A percentile compares a stretch with the other conserved stretches of the same genome.
phyloP scores from a whole-genome alignment of 2,329 filamentous ascomycete genomes.

The Colletotrichum horii region DNA sequence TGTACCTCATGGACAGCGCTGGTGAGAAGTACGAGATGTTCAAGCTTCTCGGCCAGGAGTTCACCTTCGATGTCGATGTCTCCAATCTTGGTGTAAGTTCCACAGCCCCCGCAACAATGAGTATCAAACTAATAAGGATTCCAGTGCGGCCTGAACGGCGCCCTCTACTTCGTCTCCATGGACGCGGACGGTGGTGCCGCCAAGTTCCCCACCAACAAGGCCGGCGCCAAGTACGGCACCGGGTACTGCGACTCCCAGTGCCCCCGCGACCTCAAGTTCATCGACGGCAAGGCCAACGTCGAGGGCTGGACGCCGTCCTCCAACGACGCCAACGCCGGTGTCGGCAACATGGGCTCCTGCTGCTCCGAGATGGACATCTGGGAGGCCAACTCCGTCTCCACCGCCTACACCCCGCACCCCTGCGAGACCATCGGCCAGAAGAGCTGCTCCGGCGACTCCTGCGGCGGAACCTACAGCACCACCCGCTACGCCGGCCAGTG shows the following conservation, averaged over 20 bases:
- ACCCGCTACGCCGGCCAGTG: slow-evolving; percentile 67
- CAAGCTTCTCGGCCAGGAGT: slow-evolving; percentile 62
- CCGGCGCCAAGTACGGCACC: slow-evolving; percentile 64
- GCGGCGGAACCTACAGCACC: slow-evolving; percentile 57
- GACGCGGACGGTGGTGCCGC: slow-evolving; percentile 59
- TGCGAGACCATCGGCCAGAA: slow-evolving; percentile 57
- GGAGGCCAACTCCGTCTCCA: slow-evolving; percentile 70
- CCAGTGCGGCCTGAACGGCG: slow-evolving; percentile 74
- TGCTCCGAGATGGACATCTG: slow-evolving; percentile 69
- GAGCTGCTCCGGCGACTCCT: slow-evolving; percentile 55
- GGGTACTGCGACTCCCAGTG: slow-evolving; percentile 60
- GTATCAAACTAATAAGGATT: background rate
- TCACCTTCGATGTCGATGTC: slow-evolving; percentile 76
- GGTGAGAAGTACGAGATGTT: slow-evolving; percentile 58
- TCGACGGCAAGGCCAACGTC: slow-evolving; percentile 60
- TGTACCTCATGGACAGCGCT: slow-evolving; percentile 68
- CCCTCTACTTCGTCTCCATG: slow-evolving; percentile 71
- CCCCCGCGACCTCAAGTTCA: slow-evolving; percentile 61
- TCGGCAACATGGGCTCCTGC: slow-evolving; percentile 58
- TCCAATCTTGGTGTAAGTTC: slow-evolving; percentile 52
- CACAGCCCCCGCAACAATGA: background rate
- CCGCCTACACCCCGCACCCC: slow-evolving; percentile 69
- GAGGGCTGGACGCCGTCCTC: slow-evolving; percentile 55
- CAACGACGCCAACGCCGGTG: slow-evolving; percentile 59
- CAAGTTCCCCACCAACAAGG: slow-evolving; percentile 55